Evolutionary conservation across 1,284 basidiomycete species (phyloP), one percentile per base, ranked within the genome.

Genomic region (Apiotrichum porosum): DNA sequence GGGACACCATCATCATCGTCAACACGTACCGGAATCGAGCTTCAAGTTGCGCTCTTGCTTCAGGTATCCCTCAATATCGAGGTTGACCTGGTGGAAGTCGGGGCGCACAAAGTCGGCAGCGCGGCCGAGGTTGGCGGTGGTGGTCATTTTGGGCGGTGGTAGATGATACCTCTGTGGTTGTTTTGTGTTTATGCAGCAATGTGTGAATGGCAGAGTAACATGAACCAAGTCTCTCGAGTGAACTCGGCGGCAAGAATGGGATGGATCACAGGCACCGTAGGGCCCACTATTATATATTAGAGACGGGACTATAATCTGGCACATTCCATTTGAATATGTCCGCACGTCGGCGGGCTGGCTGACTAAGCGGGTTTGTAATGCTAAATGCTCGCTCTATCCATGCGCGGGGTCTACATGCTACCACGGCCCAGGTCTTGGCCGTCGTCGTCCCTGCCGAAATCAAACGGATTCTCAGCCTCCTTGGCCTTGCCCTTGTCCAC

Each of bases 1-100:
- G 23, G 38, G 13, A 30, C 32, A 45, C n/a, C 47, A 21, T 33
- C 15, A 47, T 12, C 47, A 42, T 9, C 13, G 26, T 5, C 13
- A 15, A 28, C 8, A 74, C 74, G 53, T 52, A 85, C 91, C 91
- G 77, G 88, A 86, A 76, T 97, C 94, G 40, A 98, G 83, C 72
- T 93, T 94, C 67, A 97, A 74, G 17, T 83, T 81, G 28, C 92
- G 80, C 43, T 92, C 84, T 39, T 79, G 77, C 73, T 97, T 97
- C 61, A 94, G 79, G 69, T 83, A 89, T 8, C 76, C 66, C 72
- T 98, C 94, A 52, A 89, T 83, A 44, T 80, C 77, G 54, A 97
- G 86, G 67, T 88, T 90, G 63, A 90, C 86, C 69, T 97, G 93
- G 69, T 93, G 88, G 65, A 95, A 94, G 65, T 94, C 89, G 6